A percentile compares a stretch with the other conserved stretches of the same genome.
phyloP scores from a whole-genome alignment of 768 basidiomycete species.

The Phanerodontia chrysosporium region DNA sequence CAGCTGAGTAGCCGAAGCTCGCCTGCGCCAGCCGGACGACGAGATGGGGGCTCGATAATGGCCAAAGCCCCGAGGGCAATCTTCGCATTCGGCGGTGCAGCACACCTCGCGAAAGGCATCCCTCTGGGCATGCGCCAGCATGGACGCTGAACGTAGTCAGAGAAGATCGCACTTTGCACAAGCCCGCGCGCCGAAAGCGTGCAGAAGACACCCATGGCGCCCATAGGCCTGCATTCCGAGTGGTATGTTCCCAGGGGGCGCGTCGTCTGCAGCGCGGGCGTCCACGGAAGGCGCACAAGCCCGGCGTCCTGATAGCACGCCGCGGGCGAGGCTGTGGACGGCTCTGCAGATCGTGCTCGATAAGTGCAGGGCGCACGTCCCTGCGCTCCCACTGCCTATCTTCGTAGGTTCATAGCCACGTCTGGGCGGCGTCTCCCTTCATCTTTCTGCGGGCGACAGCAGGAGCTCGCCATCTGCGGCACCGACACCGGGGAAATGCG shows the following conservation, averaged over 20 bases:
- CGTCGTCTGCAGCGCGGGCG: neutral
- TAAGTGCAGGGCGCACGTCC: neutral
- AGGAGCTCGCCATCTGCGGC: neutral
- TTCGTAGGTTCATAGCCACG: neutral
- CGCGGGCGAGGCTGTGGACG: neutral
- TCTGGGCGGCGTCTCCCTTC: neutral
- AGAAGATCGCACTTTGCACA: neutral
- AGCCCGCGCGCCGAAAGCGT: neutral
- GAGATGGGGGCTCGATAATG: neutral
- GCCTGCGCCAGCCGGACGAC: neutral
- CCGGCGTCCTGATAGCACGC: neutral
- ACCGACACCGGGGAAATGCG: constrained; percentile 7
- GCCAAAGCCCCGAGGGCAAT: neutral
- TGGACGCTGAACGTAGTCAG: neutral
- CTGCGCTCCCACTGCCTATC: neutral
- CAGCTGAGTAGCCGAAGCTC: neutral
- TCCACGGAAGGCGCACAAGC: neutral
- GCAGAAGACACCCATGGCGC: neutral
- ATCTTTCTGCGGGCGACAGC: neutral
- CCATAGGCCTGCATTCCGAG: neutral
- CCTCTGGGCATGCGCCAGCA: too few species aligned
- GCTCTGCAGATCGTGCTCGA: constrained; percentile 4
- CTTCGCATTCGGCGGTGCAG: neutral
- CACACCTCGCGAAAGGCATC: too few species aligned
- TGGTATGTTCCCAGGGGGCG: neutral